These are phyloP conservation scores for Boletus albobrunnescens DNA, from an alignment of 1,284 basidiomycete species.

Conservation along the genomic window DNA sequence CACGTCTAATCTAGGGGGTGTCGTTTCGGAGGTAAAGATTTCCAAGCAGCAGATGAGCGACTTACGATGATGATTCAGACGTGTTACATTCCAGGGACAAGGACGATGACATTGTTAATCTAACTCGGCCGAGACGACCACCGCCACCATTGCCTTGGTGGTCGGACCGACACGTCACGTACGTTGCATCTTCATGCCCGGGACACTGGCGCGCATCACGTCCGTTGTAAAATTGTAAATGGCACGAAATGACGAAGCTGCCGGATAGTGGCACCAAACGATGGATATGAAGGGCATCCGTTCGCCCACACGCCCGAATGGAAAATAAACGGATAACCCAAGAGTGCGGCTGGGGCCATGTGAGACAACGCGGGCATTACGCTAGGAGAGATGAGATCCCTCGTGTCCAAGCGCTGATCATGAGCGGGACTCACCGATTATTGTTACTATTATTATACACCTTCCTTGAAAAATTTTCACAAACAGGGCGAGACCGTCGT, in stretches of 20 bases:
- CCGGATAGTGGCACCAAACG: constrained; percentile 15
- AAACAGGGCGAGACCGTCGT: neutral
- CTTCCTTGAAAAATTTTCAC: neutral
- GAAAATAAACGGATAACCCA: constrained; percentile 7
- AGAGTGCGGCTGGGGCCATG: neutral
- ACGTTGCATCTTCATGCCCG: constrained; percentile 3
- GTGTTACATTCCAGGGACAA: constrained; percentile 6
- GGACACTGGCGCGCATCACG: constrained; percentile 7
- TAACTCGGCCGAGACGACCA: neutral
- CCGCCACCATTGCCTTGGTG: constrained; percentile 23
- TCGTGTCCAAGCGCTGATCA: constrained; percentile 23
- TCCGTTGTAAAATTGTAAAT: neutral
- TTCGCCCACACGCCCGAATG: constrained; percentile 14
- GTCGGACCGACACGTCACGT: constrained; percentile 17
- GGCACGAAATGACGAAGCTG: constrained; percentile 16
- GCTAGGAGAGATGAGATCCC: constrained; percentile 13
- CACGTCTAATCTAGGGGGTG: constrained; percentile 1
- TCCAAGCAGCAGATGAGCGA: constrained; percentile 1
- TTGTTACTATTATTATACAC: neutral
- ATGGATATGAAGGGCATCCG: constrained; percentile 8
- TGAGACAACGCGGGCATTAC: constrained; percentile 8
- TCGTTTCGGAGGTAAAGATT: constrained; percentile 1
- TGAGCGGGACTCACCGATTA: constrained; percentile 11
- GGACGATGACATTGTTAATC: neutral
- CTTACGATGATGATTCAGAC: constrained; percentile 2